Conservation (phyloP, 2,329 filamentous ascomycete genomes). For the Colletotrichum salicis region DNA sequence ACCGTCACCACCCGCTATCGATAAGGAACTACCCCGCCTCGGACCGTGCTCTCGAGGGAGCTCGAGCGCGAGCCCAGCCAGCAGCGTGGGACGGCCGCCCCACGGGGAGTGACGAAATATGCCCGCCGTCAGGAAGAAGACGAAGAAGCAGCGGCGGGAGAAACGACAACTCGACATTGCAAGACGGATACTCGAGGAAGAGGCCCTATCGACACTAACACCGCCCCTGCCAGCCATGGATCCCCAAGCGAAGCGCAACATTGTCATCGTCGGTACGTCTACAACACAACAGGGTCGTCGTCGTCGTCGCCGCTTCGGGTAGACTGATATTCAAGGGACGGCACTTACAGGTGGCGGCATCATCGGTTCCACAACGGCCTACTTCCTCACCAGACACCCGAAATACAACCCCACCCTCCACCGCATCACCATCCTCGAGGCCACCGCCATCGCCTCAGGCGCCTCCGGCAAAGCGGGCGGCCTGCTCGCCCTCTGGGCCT, state of each 20-base stretch:
- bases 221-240: slow-evolving; percentile 27
- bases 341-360: slow-evolving; percentile 82
- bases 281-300: background rate
- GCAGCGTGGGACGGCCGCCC: background rate
- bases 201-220: background rate
- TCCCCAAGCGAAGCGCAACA: slow-evolving; percentile 49
- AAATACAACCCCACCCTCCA: slow-evolving; percentile 80
- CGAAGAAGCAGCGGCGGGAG: slow-evolving; percentile 18
- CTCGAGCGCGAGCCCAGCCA: background rate
- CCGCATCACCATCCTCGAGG: slow-evolving; percentile 87
- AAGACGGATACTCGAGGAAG: slow-evolving; percentile 13
- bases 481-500: slow-evolving; percentile 90
- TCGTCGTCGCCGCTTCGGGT: background rate
- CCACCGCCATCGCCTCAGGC: slow-evolving; percentile 84
- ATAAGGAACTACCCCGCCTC: slow-evolving; percentile 27
- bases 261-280: slow-evolving; percentile 61
- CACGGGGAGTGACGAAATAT: slow-evolving; percentile 34
- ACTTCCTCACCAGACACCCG: slow-evolving; percentile 88
- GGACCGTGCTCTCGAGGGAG: background rate
- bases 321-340: slow-evolving; percentile 15
- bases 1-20: slow-evolving; percentile 18
- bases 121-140: slow-evolving; percentile 28
- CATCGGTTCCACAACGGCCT: slow-evolving; percentile 90
- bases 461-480: slow-evolving; percentile 96
- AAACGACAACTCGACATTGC: background rate